These are phyloP conservation scores for Globisporangium ultimum DNA, from an alignment of 352 stramenopile species.

Conservation along the genomic window DNA sequence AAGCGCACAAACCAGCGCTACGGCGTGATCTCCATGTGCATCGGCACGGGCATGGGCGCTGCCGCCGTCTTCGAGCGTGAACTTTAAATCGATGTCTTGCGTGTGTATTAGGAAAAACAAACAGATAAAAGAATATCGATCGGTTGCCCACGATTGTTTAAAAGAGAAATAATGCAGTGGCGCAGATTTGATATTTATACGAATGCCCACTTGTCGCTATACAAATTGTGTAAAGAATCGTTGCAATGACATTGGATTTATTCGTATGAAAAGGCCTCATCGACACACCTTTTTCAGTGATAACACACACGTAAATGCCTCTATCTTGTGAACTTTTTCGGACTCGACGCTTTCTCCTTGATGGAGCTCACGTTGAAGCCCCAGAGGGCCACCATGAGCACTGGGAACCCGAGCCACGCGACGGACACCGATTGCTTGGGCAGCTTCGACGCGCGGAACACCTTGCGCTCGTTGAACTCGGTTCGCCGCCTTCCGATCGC, in stretches of 20 bases:
- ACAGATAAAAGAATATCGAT: neutral
- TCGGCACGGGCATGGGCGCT: slow-evolving; percentile 93
- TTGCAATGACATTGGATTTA: neutral
- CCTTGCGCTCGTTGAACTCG: slow-evolving; percentile 64
- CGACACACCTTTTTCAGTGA: neutral
- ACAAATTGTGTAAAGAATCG: no score
- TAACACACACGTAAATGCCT: neutral
- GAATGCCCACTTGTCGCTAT: neutral
- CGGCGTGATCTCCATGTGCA: slow-evolving; percentile 94
- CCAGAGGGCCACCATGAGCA: slow-evolving; percentile 51
- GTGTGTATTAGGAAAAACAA: slow-evolving; percentile 4
- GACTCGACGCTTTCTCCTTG: slow-evolving; percentile 45
- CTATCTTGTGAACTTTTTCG: slow-evolving; percentile 18
- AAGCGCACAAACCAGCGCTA: slow-evolving; percentile 82
- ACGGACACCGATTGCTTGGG: slow-evolving; percentile 57
- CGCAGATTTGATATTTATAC: neutral
- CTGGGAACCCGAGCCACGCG: slow-evolving; percentile 59
- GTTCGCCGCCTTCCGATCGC: slow-evolving; percentile 59
- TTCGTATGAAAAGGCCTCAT: neutral
- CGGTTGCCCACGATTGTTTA: neutral
- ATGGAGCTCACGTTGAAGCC: slow-evolving; percentile 58
- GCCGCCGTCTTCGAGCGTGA: slow-evolving; percentile 91
- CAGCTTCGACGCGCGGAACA: slow-evolving; percentile 57
- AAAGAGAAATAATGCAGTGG: neutral
- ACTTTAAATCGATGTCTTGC: slow-evolving; percentile 12